Evolutionary conservation across 768 basidiomycete species (phyloP), one percentile per base, ranked within the genome.

Genomic region (Amanita brunnescens): DNA sequence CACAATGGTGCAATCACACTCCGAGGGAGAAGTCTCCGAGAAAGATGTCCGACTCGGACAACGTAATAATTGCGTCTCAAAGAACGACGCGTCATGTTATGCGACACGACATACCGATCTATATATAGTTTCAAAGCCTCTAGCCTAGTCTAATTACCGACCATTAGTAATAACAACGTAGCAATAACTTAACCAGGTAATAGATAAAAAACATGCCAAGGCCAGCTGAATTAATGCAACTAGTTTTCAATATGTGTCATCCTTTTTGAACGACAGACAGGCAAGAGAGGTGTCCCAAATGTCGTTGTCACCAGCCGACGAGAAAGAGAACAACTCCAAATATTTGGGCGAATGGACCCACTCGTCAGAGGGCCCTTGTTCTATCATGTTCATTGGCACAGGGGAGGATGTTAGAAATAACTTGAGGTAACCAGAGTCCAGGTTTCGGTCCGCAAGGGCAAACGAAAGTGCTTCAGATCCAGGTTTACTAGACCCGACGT

Each of bases 371-470:
- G 62, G 61, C 32, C 61, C 62, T 56, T 80, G 77, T 58, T 80
- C 78, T 47, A 80, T 67, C 29, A 75, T 63, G 26, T 66, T 67
- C 65, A 81, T 67, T 6, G 74, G 67, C 7, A 75, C 72, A 43
- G 74, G 78, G 3, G 61, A 65, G 2, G 78, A 76, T 9, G 77
- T 78, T 3, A 81, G 69, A 58, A 81, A 81, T 5, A 82, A 58
- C 54, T 83, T 83, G 54, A 83, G 60, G 59, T 79, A 81, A 8
- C 75, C 77, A 0, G 70, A 72, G 29, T 75, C 71, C 30, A 67
- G 63, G 32, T 68, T 63, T 30, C 66, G 60, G 8, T 70, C 67
- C 7, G 62, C 56, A 6, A 75, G 64, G 2, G 68, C 61, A 53
- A 79, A 76, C 33, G 72, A 67, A n/a, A 75, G 61, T 2, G 78